phyloP scores from a whole-genome alignment of 202 grass and related monocot genomes.

The Alloteropsis angusta region DNA sequence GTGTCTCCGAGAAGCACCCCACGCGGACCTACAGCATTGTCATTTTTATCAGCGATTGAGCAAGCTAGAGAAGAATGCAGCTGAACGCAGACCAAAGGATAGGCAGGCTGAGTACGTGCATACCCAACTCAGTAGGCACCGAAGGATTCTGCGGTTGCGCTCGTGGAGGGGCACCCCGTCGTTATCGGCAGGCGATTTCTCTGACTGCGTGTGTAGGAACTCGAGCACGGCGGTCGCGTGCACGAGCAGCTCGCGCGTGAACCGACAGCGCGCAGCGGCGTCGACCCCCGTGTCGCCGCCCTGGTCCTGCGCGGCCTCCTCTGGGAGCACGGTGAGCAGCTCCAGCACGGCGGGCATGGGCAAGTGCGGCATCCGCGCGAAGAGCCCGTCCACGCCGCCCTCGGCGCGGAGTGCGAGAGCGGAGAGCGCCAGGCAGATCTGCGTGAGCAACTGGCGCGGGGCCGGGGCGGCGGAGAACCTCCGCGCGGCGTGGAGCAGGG shows the following conservation, averaged over 20 bases:
- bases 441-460: constrained; percentile 69
- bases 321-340: constrained; percentile 83
- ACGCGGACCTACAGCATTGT: constrained; percentile 45
- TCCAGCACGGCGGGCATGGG: constrained; percentile 54
- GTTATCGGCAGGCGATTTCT: constrained; percentile 32
- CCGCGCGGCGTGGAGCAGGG: constrained; percentile 55
- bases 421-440: constrained; percentile 86
- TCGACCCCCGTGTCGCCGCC: constrained; percentile 48
- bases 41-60: constrained; percentile 9
- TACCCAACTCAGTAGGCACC: constrained; percentile 92
- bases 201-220: constrained; percentile 58
- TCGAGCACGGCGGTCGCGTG: constrained; percentile 61
- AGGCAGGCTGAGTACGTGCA: constrained; percentile 8
- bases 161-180: constrained; percentile 52
- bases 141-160: constrained; percentile 55
- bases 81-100: neutral
- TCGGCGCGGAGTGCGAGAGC: constrained; percentile 57
- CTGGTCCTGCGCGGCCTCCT: constrained; percentile 75
- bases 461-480: constrained; percentile 46
- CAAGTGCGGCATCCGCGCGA: constrained; percentile 50
- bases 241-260: constrained; percentile 69
- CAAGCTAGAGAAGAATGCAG: neutral
- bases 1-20: constrained; percentile 72
- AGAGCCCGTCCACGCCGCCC: constrained; percentile 59
- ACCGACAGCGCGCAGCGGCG: constrained; percentile 47